Base-by-base conservation (phyloP, 768 basidiomycete species). In the Suillus placidus region DNA sequence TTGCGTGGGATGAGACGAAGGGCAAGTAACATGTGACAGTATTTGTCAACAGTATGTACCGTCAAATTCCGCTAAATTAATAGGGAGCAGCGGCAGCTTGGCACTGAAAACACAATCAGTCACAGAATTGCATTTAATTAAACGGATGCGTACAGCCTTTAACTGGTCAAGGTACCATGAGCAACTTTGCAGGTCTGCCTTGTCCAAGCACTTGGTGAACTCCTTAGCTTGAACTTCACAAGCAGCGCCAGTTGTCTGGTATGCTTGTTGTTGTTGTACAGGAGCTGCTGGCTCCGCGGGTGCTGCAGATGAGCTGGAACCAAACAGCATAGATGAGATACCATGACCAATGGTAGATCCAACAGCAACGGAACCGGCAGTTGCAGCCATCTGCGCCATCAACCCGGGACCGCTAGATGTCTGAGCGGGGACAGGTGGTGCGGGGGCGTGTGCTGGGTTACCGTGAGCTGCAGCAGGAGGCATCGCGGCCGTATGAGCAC, bases 311-410 rank as follows among this genome's bases (percentile, higher is more conserved):
- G 76, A 76, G 62, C 84, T 80, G 65, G 92, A 88, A 56, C 94
- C 95, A 71, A 95, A 97, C 66, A 96, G 86, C 93, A 95, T 94
- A 76, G 77, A 85, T 49, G 92, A 94, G 68, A 97, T 74, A n/a
- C 94, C 94, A 74, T 97, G 94, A 54, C 94, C 94, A 68, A 97
- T 86, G 64, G 88, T 89, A 9, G 92, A 94, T 32, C 94, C 95
- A 58, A 93, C 81, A 6, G 94, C 95, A 60, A 96, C 94, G 64
- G 92, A 92, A 67, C 94, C 94, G 34, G 94, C 94, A 7, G 94
- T 94, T 6, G 92, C 91, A 62, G 93, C 93, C 92, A 95, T 94
- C 72, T 92, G 90, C 0, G 87, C 83, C 20, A 95, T 63, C 84
- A 95, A 81, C 16, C 93, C 93, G 1, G 93, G 93, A 67, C 84